Evolutionary conservation across 2,329 filamentous ascomycete species (phyloP).

Genomic region (Cytospora paraplurivora): DNA sequence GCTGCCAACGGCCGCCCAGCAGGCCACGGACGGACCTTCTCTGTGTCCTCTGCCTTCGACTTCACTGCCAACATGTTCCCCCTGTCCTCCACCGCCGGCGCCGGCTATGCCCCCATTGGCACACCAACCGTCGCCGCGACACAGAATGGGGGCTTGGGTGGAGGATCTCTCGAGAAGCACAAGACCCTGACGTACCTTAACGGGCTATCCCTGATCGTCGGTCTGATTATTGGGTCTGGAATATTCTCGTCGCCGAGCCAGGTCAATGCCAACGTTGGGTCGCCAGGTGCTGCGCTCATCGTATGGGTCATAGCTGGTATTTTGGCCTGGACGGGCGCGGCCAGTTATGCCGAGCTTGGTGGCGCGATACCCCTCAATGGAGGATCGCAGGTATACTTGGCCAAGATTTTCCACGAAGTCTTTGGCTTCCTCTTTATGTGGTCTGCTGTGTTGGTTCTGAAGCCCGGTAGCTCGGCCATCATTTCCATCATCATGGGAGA

Average conservation of each 20-base stretch:
- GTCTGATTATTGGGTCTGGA: slow-evolving; percentile 91
- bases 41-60: slow-evolving; percentile 90
- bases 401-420: slow-evolving; percentile 95
- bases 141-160: slow-evolving; percentile 61
- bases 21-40: slow-evolving; percentile 70
- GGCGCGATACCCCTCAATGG: slow-evolving; percentile 96
- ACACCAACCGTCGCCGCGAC: slow-evolving; percentile 64
- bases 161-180: slow-evolving; percentile 86
- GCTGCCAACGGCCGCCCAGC: slow-evolving; percentile 47
- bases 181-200: slow-evolving; percentile 96
- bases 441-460: slow-evolving; percentile 91
- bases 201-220: slow-evolving; percentile 85
- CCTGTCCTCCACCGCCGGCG: slow-evolving; percentile 75
- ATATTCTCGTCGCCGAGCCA: slow-evolving; percentile 95
- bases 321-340: slow-evolving; percentile 92
- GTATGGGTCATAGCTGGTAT: slow-evolving; percentile 91
- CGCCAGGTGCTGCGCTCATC: slow-evolving; percentile 85
- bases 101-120: slow-evolving; percentile 81
- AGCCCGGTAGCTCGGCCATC: slow-evolving; percentile 91
- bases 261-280: slow-evolving; percentile 89
- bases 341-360: slow-evolving; percentile 93
- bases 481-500: slow-evolving; percentile 98
- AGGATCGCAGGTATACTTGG: slow-evolving; percentile 88
- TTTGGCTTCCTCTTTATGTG: slow-evolving; percentile 94
- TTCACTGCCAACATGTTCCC: slow-evolving; percentile 94